Evolutionary conservation across 2,329 filamentous ascomycete genomes (phyloP), one percentile per base, ranked within the genome.

Genomic region (Amauroascus verrucosus): DNA sequence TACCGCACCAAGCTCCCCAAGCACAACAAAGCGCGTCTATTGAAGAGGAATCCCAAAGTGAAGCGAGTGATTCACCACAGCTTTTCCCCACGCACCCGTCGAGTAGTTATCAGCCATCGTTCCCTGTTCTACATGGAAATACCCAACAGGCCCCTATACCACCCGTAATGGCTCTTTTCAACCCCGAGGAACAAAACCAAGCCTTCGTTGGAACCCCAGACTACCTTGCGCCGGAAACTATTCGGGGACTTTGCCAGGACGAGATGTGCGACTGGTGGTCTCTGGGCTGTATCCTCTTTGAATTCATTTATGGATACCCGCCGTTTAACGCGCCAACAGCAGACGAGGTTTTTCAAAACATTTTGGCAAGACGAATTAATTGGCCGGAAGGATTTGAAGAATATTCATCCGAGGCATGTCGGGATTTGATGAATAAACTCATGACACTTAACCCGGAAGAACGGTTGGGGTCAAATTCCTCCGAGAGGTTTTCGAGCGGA

Each of bases 191-290:
- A 64, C 94, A 83, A 56, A 91, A 88, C 65, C 82, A 93, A 51
- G 84, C 88, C 37, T 98, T 98, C 62, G 93, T 98, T 7, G 93
- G 93, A 30, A 98, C 93, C 0, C 93, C 93, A 0, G 93, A 98
- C 68, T 98, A 98, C 65, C 79, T 98, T 13, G 93, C 93, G 0
- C 93, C 93, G 0, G 94, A 98, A 67, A 98, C 94, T 0, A 95
- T 98, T 65, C 90, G 88, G 59, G 93, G 94, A 48, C 83, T 89
- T 60, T 89, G 91, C 1, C 93, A 98, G 68, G 93, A 98, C 64
- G 91, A 97, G 68, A 93, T 91, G 60, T 97, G 93, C 65, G 93
- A 98, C 81, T 98, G 93, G 93, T 98, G 93, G 93, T 97, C 93
- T 20, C 78, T 98, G n/a, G 93, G 93, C 0, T 98, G 94, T 67